Evolutionary conservation across 2,329 filamentous ascomycete species (phyloP).

Genomic region (Magnaporthiopsis poae): DNA sequence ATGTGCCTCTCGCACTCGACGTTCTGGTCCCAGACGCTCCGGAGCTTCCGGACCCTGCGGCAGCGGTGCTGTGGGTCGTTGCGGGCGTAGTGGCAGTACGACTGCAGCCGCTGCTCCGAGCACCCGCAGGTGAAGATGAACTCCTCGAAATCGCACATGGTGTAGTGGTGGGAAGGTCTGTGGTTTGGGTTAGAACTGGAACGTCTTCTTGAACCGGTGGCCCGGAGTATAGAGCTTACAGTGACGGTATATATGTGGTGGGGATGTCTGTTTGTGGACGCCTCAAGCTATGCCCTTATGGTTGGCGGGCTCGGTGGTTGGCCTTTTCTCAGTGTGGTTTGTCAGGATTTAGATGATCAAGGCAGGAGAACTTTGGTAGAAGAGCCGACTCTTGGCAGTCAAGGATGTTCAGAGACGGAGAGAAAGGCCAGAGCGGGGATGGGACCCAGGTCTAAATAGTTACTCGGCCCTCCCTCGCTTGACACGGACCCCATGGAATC

Average conservation of each 20-base stretch:
- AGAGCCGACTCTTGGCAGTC: neutral
- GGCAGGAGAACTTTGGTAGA: too few species aligned
- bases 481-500: neutral
- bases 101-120: conserved; percentile 47
- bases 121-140: conserved; percentile 59
- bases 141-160: conserved; percentile 64
- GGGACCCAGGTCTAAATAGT: neutral
- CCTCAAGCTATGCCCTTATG: too few species aligned
- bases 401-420: neutral
- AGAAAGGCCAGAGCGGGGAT: neutral
- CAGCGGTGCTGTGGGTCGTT: conserved; percentile 63
- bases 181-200: too few species aligned
- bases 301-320: too few species aligned
- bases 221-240: too few species aligned
- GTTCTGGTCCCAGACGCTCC: conserved; percentile 47
- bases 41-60: conserved; percentile 55
- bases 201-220: too few species aligned
- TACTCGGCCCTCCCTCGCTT: neutral
- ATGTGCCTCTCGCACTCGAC: conserved; percentile 42
- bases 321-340: too few species aligned
- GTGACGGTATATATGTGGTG: too few species aligned
- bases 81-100: conserved; percentile 65
- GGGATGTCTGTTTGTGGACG: too few species aligned
- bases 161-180: conserved; percentile 11
- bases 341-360: too few species aligned